Base-by-base conservation (phyloP, 768 basidiomycete species). In the Fomitopsis serialis region DNA sequence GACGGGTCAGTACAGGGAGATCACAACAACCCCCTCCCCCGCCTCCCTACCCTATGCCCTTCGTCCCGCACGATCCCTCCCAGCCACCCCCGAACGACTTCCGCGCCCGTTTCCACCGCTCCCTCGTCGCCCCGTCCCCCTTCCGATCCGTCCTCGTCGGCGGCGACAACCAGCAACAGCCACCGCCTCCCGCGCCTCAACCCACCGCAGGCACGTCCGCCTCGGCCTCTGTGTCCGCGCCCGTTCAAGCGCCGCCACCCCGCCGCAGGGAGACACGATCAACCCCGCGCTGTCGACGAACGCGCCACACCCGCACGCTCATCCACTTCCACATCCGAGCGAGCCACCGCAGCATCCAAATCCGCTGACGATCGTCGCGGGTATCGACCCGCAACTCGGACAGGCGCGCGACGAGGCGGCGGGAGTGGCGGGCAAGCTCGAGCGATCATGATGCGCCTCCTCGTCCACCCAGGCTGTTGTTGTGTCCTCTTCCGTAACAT, bases 101-200 rank as follows among this genome's bases (percentile, higher is more conserved):
- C 58, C 81, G 85, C 21, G 80, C 80, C 9, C 81, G 85, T 44
- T 87, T 87, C 63, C 82, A 81, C 53, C 73, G 82, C 22, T 68
- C 83, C 2, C 73, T 87, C 45, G 73, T 76, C 17, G 82, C 77
- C 0, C 84, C 83, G 0, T 74, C 81, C 0, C 85, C 85, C 4
- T 87, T 86, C 68, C 66, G 69, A 69, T 65, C 62, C 10, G 58
- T 59, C 19, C 46, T 62, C 43, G 58, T 59, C 24, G 45, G 54
- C 48, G 60, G 54, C 3, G 53, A 60, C 0, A 50, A 56, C 5
- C 64, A n/a, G n/a, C n/a, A 58, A 35, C 61, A 59, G 10, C 37
- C 36, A 47, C 12, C 29, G 23, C 53, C 24, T 52, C 60, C 1
- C 21, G 53, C 17, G 45, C 52, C 29, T 11, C 29, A 32, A 32